Conservation (phyloP, 306 rosid species). For the Mimosa pudica region DNA sequence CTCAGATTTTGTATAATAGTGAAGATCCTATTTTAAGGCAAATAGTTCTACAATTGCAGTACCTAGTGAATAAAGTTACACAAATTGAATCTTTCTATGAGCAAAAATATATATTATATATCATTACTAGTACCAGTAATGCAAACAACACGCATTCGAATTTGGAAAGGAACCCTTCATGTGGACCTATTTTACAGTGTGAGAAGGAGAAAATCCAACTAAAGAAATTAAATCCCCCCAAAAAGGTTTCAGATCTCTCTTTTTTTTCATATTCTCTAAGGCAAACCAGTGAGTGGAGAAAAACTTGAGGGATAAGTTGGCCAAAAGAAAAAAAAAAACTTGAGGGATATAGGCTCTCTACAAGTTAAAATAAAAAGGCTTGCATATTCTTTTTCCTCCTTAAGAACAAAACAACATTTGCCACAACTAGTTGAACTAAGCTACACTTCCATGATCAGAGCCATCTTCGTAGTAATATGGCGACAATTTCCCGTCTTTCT, state of each 20-base stretch:
- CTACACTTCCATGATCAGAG: constrained; percentile 70
- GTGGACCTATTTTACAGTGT: constrained; percentile 42
- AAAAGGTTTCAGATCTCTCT: not conserved
- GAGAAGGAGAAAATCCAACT: constrained; percentile 25
- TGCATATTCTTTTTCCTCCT: constrained; percentile 16
- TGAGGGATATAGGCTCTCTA: constrained; percentile 38
- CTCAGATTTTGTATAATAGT: not conserved
- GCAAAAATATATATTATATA: constrained; percentile 40
- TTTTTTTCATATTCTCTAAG: constrained; percentile 25
- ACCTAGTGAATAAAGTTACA: constrained; percentile 19
- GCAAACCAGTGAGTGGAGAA: constrained; percentile 27
- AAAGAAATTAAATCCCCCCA: not conserved
- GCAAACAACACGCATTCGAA: constrained; percentile 32
- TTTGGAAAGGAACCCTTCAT: constrained; percentile 35
- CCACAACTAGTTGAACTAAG: constrained; percentile 38
- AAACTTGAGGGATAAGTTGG: not conserved
- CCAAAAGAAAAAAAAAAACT: not conserved
- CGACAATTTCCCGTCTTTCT: constrained; percentile 59
- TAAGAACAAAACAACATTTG: constrained; percentile 19
- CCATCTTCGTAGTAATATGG: constrained; percentile 69
- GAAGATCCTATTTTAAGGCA: constrained; percentile 5
- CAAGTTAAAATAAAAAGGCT: constrained; percentile 31
- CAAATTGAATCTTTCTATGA: constrained; percentile 26
- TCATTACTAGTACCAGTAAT: constrained; percentile 30
- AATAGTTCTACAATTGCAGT: constrained; percentile 10